Conservation (phyloP, 257 asterid species). For the Gardenia jasminoides region DNA sequence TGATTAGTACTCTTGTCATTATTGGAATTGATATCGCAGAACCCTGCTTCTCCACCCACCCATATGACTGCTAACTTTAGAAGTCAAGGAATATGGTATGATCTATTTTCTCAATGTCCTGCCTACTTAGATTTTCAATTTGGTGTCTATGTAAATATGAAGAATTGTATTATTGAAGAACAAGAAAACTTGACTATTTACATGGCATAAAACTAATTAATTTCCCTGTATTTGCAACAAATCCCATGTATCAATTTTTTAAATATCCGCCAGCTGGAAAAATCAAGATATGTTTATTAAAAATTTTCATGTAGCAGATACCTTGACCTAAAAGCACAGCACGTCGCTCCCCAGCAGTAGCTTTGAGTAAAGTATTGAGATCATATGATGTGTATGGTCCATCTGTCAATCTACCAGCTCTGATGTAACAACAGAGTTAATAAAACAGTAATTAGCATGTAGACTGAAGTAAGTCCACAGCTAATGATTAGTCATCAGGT, state of each 20-base stretch:
- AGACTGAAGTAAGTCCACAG: background rate
- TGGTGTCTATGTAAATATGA: background rate
- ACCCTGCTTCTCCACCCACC: background rate
- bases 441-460: background rate
- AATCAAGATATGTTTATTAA: background rate
- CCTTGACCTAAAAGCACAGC: slow-evolving; percentile 93
- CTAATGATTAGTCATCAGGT: slow-evolving; percentile 3
- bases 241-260: background rate
- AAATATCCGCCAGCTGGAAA: background rate
- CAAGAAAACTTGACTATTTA: background rate
- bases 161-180: background rate
- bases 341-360: slow-evolving; percentile 97
- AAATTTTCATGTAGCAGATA: slow-evolving; percentile 17
- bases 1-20: background rate
- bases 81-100: background rate
- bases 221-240: background rate
- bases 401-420: slow-evolving; percentile 90
- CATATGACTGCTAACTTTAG: background rate
- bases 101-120: background rate
- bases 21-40: too few species aligned
- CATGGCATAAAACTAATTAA: background rate
- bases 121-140: background rate
- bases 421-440: slow-evolving; percentile 21
- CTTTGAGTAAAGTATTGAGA: slow-evolving; percentile 86
- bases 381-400: slow-evolving; percentile 97